Percentiles rank a stretch among this genome's conserved stretches.
Evolutionary conservation across 2,329 filamentous ascomycete genomes (phyloP).

Genomic region (Alternaria solani): DNA sequence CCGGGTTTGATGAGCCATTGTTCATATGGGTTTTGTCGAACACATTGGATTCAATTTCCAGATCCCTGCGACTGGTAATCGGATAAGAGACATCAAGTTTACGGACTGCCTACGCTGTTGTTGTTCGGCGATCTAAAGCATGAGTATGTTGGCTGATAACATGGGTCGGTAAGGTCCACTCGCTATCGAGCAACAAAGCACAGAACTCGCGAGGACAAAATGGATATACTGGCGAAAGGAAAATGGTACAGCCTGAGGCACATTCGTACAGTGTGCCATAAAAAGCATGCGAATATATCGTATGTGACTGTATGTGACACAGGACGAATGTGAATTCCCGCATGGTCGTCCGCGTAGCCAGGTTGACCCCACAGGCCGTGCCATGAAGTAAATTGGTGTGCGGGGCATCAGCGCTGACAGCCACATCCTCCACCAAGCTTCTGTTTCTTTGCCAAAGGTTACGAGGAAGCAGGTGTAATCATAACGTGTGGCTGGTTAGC

Average conservation of each 20-base stretch:
- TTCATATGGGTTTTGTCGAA: conserved; percentile 15
- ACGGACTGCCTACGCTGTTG: neutral
- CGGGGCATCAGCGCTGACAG: conserved; percentile 5
- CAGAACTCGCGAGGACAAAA: neutral
- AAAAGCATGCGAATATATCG: neutral
- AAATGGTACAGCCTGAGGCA: neutral
- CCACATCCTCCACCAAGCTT: neutral
- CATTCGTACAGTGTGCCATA: neutral
- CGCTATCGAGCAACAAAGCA: neutral
- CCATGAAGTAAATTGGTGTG: conserved; percentile 7
- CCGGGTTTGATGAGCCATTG: conserved; percentile 6
- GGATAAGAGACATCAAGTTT: neutral
- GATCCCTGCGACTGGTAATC: neutral
- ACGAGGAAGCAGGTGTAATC: neutral
- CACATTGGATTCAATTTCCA: conserved; percentile 11
- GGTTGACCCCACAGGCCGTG: conserved; percentile 4
- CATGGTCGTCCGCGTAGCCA: neutral
- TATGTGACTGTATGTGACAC: neutral
- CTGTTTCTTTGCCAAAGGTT: neutral
- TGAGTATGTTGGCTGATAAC: neutral
- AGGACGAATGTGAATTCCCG: neutral
- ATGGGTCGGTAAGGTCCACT: neutral
- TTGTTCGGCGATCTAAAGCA: neutral
- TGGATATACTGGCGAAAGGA: neutral
- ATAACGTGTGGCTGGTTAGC: too few relatives aligned